A percentile compares a stretch with the other conserved stretches of the same genome.
These are phyloP conservation scores for Adiantum capillusveneris DNA, from an alignment of 75 land plant species.

Conservation along the genomic window DNA sequence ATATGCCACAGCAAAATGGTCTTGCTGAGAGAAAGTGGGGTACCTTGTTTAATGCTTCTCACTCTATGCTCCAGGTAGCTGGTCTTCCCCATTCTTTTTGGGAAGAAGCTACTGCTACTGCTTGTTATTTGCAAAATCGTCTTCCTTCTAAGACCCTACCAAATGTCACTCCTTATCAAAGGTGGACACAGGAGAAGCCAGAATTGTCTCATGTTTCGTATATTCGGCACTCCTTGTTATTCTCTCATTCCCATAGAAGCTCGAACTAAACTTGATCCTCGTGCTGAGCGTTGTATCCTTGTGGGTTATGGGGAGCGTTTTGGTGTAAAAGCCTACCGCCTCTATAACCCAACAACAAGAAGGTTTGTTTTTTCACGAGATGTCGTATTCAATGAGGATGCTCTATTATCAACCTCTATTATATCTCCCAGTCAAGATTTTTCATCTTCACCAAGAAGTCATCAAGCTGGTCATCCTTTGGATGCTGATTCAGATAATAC, in stretches of 20 bases:
- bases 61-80: slow-evolving; percentile 2
- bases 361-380: background rate
- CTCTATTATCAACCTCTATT: too few species aligned
- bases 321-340: background rate
- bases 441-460: too few species aligned
- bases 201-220: background rate
- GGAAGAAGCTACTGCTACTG: slow-evolving; percentile 11
- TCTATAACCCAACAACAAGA: background rate
- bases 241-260: background rate
- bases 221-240: background rate
- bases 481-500: too few species aligned
- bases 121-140: slow-evolving; percentile 7
- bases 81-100: slow-evolving; percentile 9
- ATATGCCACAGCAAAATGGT: slow-evolving; percentile 6
- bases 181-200: slow-evolving; percentile 7
- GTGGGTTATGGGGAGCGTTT: background rate
- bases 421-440: too few species aligned
- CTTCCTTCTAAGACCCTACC: background rate
- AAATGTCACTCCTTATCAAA: slow-evolving; percentile 1
- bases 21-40: background rate
- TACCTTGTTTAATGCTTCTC: slow-evolving; percentile 4
- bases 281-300: background rate
- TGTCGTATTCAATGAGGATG: background rate
- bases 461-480: too few species aligned
- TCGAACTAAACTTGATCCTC: background rate